Evolutionary conservation across 2,329 filamentous ascomycete species (phyloP).

Genomic region (Blumeriella jaapii): DNA sequence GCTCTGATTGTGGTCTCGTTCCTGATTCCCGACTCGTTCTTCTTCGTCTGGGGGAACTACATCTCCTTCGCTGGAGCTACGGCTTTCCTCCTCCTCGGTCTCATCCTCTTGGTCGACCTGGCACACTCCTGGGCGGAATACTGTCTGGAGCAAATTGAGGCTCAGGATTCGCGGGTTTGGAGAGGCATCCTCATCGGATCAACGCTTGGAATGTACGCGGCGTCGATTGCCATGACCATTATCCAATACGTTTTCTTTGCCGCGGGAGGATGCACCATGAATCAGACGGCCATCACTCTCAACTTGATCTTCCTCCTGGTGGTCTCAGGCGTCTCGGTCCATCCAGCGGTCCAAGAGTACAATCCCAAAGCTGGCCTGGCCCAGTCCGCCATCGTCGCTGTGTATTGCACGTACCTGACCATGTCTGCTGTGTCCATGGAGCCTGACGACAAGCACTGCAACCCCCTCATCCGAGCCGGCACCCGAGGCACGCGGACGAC

Average conservation of each 20-base stretch:
- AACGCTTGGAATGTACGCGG: slow-evolving; percentile 86
- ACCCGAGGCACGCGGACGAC: slow-evolving; percentile 82
- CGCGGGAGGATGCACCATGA: slow-evolving; percentile 73
- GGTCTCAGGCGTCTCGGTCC: slow-evolving; percentile 76
- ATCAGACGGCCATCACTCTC: slow-evolving; percentile 89
- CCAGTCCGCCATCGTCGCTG: slow-evolving; percentile 93
- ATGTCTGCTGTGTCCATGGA: slow-evolving; percentile 99
- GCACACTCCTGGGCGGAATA: slow-evolving; percentile 97
- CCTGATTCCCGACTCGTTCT: slow-evolving; percentile 90
- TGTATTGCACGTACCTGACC: slow-evolving; percentile 97
- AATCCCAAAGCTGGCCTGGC: slow-evolving; percentile 91
- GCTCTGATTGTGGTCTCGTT: slow-evolving; percentile 82
- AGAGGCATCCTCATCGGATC: slow-evolving; percentile 80
- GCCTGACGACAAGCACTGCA: slow-evolving; percentile 87
- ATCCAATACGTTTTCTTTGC: slow-evolving; percentile 98
- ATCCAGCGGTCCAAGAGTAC: slow-evolving; percentile 78
- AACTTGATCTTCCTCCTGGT: slow-evolving; percentile 76
- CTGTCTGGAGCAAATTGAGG: slow-evolving; percentile 86
- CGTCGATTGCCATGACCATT: slow-evolving; percentile 85
- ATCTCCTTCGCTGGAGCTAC: slow-evolving; percentile 80
- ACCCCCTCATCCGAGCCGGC: slow-evolving; percentile 73
- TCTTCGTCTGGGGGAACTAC: slow-evolving; percentile 93
- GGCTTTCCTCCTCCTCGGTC: slow-evolving; percentile 82
- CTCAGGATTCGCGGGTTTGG: slow-evolving; percentile 76
- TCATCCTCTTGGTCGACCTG: slow-evolving; percentile 86